Conservation (phyloP, 2,329 filamentous ascomycete species). For the Monosporascus sp. region DNA sequence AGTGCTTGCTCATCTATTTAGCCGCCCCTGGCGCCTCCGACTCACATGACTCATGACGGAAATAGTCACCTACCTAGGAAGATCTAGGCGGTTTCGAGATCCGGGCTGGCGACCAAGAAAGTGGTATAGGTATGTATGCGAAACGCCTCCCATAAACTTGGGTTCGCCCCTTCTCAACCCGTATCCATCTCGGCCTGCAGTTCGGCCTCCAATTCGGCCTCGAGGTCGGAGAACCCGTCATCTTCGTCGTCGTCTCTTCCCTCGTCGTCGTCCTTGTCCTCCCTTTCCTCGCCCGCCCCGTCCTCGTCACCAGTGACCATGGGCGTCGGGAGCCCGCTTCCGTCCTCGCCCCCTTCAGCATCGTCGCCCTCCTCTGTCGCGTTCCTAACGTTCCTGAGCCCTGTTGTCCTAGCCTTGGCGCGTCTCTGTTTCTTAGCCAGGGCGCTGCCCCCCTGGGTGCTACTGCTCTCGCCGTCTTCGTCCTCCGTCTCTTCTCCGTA, state of each 20-base stretch:
- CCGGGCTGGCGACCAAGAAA: no score
- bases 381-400: slow-evolving; percentile 36
- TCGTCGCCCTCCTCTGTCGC: slow-evolving; percentile 22
- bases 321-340: slow-evolving; percentile 30
- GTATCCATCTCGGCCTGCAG: slow-evolving; percentile 31
- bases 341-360: slow-evolving; percentile 13
- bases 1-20: no score
- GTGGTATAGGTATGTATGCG: neutral
- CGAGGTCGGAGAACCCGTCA: slow-evolving; percentile 38
- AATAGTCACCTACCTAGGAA: no score
- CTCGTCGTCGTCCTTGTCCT: slow-evolving; percentile 21
- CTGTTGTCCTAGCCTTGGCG: slow-evolving; percentile 33
- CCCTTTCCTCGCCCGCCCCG: slow-evolving; percentile 29
- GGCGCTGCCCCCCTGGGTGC: slow-evolving; percentile 19
- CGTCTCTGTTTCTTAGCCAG: slow-evolving; percentile 38
- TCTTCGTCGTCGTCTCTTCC: slow-evolving; percentile 24
- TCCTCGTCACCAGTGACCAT: slow-evolving; percentile 36
- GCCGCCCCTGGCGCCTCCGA: no score
- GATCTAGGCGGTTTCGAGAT: no score
- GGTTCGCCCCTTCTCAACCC: slow-evolving; percentile 15
- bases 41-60: no score
- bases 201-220: slow-evolving; percentile 42
- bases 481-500: slow-evolving; percentile 20
- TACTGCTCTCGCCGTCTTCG: slow-evolving; percentile 6
- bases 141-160: neutral